phyloP scores from a whole-genome alignment of 176 grass and related monocot genomes.

The Hordeum marinum region DNA sequence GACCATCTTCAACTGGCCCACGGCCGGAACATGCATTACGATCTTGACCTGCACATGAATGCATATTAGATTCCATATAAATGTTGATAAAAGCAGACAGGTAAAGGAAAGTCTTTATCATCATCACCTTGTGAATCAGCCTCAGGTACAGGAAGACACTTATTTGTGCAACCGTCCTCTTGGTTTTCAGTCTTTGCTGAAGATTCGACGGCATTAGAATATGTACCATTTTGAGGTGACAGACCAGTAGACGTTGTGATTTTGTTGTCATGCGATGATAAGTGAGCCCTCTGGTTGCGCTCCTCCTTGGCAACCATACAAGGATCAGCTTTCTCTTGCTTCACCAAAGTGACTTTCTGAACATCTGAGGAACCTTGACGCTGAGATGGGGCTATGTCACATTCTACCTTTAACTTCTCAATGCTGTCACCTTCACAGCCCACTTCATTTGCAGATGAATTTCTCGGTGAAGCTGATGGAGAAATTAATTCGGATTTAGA shows the following conservation, averaged over 20 bases:
- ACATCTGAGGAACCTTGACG: neutral
- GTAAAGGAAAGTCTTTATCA: neutral
- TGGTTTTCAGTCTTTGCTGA: constrained; percentile 20
- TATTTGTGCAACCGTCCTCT: constrained; percentile 6
- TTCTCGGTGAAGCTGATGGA: constrained; percentile 36
- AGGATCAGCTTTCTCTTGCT: constrained; percentile 30
- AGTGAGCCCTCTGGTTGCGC: neutral
- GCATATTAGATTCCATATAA: constrained; percentile 15
- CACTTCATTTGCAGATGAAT: constrained; percentile 39
- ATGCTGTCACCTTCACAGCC: constrained; percentile 28
- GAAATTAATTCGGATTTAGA: constrained; percentile 69
- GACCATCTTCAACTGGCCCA: constrained; percentile 35
- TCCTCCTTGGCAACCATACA: constrained; percentile 32
- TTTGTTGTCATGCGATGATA: constrained; percentile 15
- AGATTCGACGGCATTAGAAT: constrained; percentile 25
- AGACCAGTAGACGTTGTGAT: neutral
- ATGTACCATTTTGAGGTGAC: neutral
- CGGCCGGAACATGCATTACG: neutral
- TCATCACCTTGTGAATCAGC: constrained; percentile 25
- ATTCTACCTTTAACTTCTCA: constrained; percentile 41
- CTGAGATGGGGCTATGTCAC: constrained; percentile 9
- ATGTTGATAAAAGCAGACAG: neutral
- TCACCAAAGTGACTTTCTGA: constrained; percentile 11
- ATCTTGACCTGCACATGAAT: constrained; percentile 37
- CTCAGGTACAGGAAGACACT: constrained; percentile 3